phyloP scores from a whole-genome alignment of 768 basidiomycete species.

The Phylloporus scabripes region DNA sequence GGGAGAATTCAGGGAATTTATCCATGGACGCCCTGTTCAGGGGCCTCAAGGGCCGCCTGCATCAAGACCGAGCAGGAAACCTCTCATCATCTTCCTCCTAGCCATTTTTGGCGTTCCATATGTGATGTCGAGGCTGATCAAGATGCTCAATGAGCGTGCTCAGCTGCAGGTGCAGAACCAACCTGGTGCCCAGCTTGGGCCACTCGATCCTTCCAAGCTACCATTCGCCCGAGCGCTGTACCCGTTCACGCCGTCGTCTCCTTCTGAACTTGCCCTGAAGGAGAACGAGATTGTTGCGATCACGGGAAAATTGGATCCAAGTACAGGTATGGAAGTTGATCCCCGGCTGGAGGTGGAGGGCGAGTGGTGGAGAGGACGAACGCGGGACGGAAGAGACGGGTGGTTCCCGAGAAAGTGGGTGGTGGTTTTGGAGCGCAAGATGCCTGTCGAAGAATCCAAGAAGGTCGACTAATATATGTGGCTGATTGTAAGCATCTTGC shows the following conservation, averaged over 20 bases:
- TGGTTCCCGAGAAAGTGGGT: constrained; percentile 96
- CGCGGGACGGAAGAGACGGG: constrained; percentile 84
- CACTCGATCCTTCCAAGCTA: constrained; percentile 73
- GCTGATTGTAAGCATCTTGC: not conserved
- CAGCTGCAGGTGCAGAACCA: constrained; percentile 41
- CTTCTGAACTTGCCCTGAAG: constrained; percentile 73
- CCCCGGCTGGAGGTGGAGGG: constrained; percentile 52
- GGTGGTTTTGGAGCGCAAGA: constrained; percentile 54
- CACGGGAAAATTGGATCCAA: constrained; percentile 70
- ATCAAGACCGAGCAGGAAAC: constrained; percentile 79
- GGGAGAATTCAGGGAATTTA: constrained; percentile 71
- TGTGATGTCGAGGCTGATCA: constrained; percentile 87
- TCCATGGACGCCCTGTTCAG: constrained; percentile 58
- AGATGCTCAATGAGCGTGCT: constrained; percentile 45
- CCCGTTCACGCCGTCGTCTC: constrained; percentile 67
- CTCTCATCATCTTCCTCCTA: constrained; percentile 87
- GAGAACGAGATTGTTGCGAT: constrained; percentile 94
- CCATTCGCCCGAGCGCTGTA: constrained; percentile 82
- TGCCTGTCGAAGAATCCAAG: constrained; percentile 33
- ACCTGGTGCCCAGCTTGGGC: constrained; percentile 35
- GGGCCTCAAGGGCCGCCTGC: constrained; percentile 35
- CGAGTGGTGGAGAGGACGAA: constrained; percentile 95
- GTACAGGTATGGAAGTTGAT: constrained; percentile 63
- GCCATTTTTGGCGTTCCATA: constrained; percentile 92
- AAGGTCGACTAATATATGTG: constrained; percentile 32